A percentile compares a stretch with the other conserved stretches of the same genome.
Conservation (phyloP, 2,329 filamentous ascomycete genomes). For the Aspergillus versicolor region DNA sequence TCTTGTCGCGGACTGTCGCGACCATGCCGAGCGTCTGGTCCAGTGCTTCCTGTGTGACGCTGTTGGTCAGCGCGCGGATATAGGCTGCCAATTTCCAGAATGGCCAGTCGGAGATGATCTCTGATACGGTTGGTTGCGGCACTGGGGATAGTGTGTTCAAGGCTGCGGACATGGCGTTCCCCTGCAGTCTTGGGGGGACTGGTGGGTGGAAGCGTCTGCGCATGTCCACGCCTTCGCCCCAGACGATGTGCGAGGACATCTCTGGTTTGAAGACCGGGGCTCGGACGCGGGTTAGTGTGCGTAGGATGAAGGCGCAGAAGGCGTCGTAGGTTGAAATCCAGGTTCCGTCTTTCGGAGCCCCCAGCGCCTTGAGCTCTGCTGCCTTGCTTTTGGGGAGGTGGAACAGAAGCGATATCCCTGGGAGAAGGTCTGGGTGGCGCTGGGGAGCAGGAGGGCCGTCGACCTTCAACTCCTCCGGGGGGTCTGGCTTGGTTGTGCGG, state of each 20-base stretch:
- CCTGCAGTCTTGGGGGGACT: constrained; percentile 35
- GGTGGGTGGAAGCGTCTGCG: constrained; percentile 35
- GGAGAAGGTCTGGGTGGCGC: constrained; percentile 14
- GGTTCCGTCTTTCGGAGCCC: constrained; percentile 14
- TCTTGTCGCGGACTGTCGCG: constrained; percentile 40
- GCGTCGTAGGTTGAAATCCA: constrained; percentile 48
- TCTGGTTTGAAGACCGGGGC: constrained; percentile 35
- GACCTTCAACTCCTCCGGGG: constrained; percentile 24
- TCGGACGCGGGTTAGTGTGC: constrained; percentile 37
- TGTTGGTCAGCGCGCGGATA: constrained; percentile 39
- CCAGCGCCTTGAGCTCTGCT: constrained; percentile 36
- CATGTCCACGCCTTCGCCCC: constrained; percentile 44
- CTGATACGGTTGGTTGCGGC: constrained; percentile 28
- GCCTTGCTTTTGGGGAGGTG: constrained; percentile 48
- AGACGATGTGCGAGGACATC: constrained; percentile 27
- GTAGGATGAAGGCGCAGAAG: constrained; percentile 46
- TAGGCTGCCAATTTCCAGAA: constrained; percentile 38
- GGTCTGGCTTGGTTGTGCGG: constrained; percentile 30
- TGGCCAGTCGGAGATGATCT: constrained; percentile 39
- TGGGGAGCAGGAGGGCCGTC: constrained; percentile 14
- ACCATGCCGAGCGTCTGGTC: constrained; percentile 29
- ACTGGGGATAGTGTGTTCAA: constrained; percentile 26
- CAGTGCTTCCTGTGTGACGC: constrained; percentile 33
- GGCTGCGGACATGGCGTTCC: constrained; percentile 35
- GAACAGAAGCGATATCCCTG: constrained; percentile 35